A percentile compares a stretch with the other conserved stretches of the same genome.
These are phyloP conservation scores for Plasmodium relictum DNA, from an alignment of 169 alveolate species.

Conservation along the genomic window DNA sequence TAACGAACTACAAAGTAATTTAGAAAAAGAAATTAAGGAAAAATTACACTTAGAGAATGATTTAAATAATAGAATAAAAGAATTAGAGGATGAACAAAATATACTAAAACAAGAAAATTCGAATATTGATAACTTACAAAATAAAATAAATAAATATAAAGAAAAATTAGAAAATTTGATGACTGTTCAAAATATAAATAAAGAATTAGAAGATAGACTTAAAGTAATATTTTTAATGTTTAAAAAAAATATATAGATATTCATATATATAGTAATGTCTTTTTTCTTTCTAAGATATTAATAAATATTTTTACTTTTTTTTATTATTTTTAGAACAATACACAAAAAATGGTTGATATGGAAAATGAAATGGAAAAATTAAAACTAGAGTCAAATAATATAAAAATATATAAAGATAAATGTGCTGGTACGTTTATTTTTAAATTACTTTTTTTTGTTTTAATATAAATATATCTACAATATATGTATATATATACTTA, in stretches of 20 bases:
- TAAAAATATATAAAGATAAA: conserved; percentile 58
- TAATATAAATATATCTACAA: neutral
- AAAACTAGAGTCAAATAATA: conserved; percentile 37
- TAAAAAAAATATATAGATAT: conserved; percentile 11
- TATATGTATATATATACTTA: neutral
- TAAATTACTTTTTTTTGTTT: neutral
- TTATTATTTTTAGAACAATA: conserved; percentile 19
- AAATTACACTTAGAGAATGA: conserved; percentile 37
- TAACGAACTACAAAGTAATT: conserved; percentile 45
- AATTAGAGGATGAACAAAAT: conserved; percentile 72
- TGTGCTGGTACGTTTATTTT: conserved; percentile 41
- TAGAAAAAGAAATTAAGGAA: conserved; percentile 70
- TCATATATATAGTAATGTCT: neutral
- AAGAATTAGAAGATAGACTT: conserved; percentile 73
- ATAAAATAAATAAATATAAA: conserved; percentile 73
- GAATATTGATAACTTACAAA: conserved; percentile 55
- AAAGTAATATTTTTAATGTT: conserved; percentile 27
- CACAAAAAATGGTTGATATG: conserved; percentile 74
- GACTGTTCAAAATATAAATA: conserved; percentile 69
- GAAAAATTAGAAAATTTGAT: conserved; percentile 61
- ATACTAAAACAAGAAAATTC: conserved; percentile 68
- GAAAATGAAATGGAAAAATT: conserved; percentile 63
- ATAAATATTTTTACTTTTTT: neutral
- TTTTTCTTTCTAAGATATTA: neutral
- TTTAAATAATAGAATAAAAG: conserved; percentile 73